phyloP scores from a whole-genome alignment of 2,329 filamentous ascomycete species.

The Metarhizium album region DNA sequence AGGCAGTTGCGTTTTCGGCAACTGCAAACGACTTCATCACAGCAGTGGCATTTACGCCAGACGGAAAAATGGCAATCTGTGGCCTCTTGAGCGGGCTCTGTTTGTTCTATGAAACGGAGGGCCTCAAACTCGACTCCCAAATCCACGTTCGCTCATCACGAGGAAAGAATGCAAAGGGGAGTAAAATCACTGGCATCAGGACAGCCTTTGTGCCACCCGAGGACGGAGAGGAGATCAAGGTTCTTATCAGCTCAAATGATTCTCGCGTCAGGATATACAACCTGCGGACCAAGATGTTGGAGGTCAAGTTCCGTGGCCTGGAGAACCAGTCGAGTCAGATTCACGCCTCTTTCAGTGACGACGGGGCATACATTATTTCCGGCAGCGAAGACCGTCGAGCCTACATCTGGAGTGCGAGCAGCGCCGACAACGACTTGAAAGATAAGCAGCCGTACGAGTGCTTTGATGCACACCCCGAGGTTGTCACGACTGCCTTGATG shows the following conservation, averaged over 20 bases:
- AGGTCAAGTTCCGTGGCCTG: conserved; percentile 84
- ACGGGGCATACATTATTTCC: conserved; percentile 76
- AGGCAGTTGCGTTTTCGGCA: conserved; percentile 73
- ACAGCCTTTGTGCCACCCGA: conserved; percentile 47
- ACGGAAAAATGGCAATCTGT: conserved; percentile 81
- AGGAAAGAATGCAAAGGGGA: conserved; percentile 89
- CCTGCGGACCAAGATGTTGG: conserved; percentile 70
- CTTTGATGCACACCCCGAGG: conserved; percentile 81
- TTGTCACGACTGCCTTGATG: conserved; percentile 81
- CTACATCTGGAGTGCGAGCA: conserved; percentile 67
- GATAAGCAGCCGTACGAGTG: conserved; percentile 78
- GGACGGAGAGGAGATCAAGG: conserved; percentile 54
- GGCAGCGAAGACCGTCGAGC: conserved; percentile 85
- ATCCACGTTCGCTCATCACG: conserved; percentile 88
- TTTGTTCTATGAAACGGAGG: conserved; percentile 87
- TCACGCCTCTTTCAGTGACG: conserved; percentile 77
- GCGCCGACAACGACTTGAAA: conserved; percentile 49
- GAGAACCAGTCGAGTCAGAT: conserved; percentile 89
- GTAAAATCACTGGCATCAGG: conserved; percentile 93
- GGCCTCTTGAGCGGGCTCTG: conserved; percentile 79
- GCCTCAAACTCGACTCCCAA: conserved; percentile 71
- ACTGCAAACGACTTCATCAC: conserved; percentile 82
- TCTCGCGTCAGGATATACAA: conserved; percentile 86
- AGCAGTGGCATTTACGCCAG: conserved; percentile 84
- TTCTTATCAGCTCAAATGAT: conserved; percentile 90